Base-by-base conservation (phyloP, 2,329 filamentous ascomycete species). In the Epichloe gansuensis region DNA sequence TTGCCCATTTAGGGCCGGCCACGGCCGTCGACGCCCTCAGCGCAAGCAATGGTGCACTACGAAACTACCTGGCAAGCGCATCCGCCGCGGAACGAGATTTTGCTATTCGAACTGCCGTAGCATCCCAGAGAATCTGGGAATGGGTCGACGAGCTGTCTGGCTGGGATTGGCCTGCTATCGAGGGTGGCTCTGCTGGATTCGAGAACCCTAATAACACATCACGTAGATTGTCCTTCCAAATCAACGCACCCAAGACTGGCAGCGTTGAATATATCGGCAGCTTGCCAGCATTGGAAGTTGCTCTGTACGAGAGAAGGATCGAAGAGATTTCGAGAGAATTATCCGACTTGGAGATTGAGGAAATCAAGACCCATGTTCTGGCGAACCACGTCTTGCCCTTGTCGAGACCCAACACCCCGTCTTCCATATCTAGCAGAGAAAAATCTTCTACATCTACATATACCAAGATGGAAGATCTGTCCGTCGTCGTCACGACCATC, bases 401-500 rank as follows among this genome's bases (percentile, higher is more conserved):
- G 21, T 70, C 70, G 23, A 60, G 69, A 45, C 67, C 69, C 8
- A 61, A 61, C 17, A 69, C 67, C 9, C 68, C 69, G 3, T 58
- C 67, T 38, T 64, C 66, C 17, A 61, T 63, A 48, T 63, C 65
- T 17, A 61, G 60, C 23, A 60, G 56, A 35, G 57, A 56, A 3
- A 60, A 75, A 11, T 71, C 74, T 46, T 66, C 75, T 57, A 61
- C 71, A 61, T 72, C 80, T 2, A 72, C 66, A 47, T 87, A 87
- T 67, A 80, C 78, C 56, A 83, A 79, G 55, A 81, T 97, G 74
- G 90, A 93, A 60, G 93, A 97, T 66, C 82, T 95, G 61, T 91
- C 89, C 8, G 88, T 91, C 25, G 78, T 97, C 46, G 80, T 97
- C 53, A 96, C 93, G 1, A 88, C 91, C 31, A 95, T 91, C 37